Percentiles rank a stretch among this genome's conserved stretches.
phyloP scores from a whole-genome alignment of 2,329 filamentous ascomycete species.

The Periglandula ipomoeae region DNA sequence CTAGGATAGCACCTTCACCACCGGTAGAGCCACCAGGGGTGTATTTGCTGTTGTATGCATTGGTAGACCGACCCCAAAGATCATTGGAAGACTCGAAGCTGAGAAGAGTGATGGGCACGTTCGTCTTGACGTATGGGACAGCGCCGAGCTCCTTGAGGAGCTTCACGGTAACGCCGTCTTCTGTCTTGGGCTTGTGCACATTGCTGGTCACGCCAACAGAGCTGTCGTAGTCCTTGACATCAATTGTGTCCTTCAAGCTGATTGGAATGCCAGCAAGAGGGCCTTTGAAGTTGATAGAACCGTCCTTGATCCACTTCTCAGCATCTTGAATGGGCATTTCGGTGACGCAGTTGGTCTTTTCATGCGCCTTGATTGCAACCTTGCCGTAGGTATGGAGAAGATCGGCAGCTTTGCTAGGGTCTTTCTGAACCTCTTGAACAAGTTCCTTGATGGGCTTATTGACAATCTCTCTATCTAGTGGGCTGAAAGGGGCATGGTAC shows the following conservation, averaged over 20 bases:
- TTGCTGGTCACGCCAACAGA: conserved; percentile 72
- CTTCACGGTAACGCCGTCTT: conserved; percentile 65
- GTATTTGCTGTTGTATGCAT: conserved; percentile 77
- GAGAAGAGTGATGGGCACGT: conserved; percentile 75
- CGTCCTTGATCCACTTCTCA: conserved; percentile 57
- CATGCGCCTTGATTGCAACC: conserved; percentile 72
- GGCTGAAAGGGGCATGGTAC: conserved; percentile 59
- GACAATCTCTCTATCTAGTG: conserved; percentile 57
- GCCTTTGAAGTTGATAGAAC: conserved; percentile 61
- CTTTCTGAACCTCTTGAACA: conserved; percentile 68
- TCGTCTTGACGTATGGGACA: conserved; percentile 88
- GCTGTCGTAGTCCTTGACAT: conserved; percentile 74
- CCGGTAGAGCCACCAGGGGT: conserved; percentile 85
- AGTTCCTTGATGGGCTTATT: conserved; percentile 67
- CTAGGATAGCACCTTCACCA: conserved; percentile 74
- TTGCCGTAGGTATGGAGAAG: conserved; percentile 83
- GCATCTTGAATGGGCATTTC: conserved; percentile 75
- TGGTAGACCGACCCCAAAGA: conserved; percentile 74
- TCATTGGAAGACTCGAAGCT: conserved; percentile 73
- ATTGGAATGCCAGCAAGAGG: conserved; percentile 82
- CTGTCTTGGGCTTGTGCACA: conserved; percentile 52
- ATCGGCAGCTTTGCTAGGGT: conserved; percentile 54
- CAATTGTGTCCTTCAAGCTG: conserved; percentile 72
- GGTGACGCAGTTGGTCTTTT: conserved; percentile 82
- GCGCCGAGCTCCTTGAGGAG: conserved; percentile 82